A percentile compares a stretch with the other conserved stretches of the same genome.
Evolutionary conservation across 208 protist species (phyloP).

Genomic region (Trypanosoma platydactyli): DNA sequence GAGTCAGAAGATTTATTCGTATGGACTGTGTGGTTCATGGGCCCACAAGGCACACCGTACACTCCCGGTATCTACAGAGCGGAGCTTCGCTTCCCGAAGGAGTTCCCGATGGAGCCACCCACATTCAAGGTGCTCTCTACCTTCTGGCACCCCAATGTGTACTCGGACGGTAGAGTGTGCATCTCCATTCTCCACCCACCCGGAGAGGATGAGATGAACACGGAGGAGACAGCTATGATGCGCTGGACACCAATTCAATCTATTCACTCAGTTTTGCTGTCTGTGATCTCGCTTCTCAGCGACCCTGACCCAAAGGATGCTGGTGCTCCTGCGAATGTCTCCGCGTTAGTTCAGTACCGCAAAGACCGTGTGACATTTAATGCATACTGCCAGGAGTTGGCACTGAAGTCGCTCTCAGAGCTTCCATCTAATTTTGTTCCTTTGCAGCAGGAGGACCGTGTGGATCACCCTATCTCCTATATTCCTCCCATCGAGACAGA

Average conservation of each 20-base stretch:
- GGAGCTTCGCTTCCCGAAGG: conserved; percentile 91
- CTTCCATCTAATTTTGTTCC: conserved; percentile 89
- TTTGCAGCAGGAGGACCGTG: conserved; percentile 58
- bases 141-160: conserved; percentile 99
- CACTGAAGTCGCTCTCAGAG: conserved; percentile 86
- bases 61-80: conserved; percentile 91
- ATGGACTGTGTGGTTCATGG: conserved; percentile 92
- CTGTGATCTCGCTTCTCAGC: conserved; percentile 92
- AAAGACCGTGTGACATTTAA: conserved; percentile 73
- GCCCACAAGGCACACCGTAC: conserved; percentile 87
- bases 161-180: conserved; percentile 95
- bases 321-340: conserved; percentile 94
- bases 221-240: conserved; percentile 91
- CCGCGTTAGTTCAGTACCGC: conserved; percentile 89
- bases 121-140: conserved; percentile 92
- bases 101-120: conserved; percentile 97
- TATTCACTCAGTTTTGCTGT: conserved; percentile 94
- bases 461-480: conserved; percentile 39
- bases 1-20: conserved; percentile 90
- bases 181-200: conserved; percentile 98
- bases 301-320: conserved; percentile 93
- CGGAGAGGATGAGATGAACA: conserved; percentile 94
- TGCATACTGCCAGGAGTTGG: conserved; percentile 54
- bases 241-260: conserved; percentile 96
- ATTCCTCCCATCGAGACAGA: conserved; percentile 17